phyloP scores from a whole-genome alignment of 805 yeast genomes.

The Hanseniaspora meyeri region DNA sequence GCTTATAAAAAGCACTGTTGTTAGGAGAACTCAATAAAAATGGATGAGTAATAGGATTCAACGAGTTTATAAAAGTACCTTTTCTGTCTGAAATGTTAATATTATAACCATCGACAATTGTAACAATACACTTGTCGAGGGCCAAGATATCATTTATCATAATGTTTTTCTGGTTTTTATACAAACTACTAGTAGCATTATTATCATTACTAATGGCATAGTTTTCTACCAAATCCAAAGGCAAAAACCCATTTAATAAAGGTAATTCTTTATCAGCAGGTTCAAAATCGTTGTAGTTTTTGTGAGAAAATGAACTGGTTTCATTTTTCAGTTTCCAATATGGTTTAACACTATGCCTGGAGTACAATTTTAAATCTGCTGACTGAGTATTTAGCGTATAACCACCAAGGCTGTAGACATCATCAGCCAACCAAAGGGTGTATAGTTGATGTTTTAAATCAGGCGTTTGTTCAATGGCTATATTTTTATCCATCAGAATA shows the following conservation, averaged over 20 bases:
- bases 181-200: neutral
- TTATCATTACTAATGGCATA: neutral
- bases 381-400: neutral
- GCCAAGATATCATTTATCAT: neutral
- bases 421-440: neutral
- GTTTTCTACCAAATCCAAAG: slow-evolving; percentile 11
- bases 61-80: neutral
- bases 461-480: neutral
- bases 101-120: slow-evolving; percentile 6
- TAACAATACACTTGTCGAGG: slow-evolving; percentile 1
- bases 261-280: neutral
- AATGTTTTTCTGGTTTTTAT: neutral
- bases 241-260: slow-evolving; percentile 10
- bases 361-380: neutral
- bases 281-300: neutral
- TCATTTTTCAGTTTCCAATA: slow-evolving; percentile 10
- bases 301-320: neutral
- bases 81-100: slow-evolving; percentile 8
- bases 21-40: slow-evolving; percentile 11
- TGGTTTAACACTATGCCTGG: slow-evolving; percentile 9
- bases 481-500: neutral
- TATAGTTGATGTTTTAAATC: neutral
- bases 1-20: neutral
- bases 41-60: slow-evolving; percentile 13
- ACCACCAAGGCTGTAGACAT: neutral